Conservation (phyloP, 345 rosid species). For the Citrus mangshanensis region DNA sequence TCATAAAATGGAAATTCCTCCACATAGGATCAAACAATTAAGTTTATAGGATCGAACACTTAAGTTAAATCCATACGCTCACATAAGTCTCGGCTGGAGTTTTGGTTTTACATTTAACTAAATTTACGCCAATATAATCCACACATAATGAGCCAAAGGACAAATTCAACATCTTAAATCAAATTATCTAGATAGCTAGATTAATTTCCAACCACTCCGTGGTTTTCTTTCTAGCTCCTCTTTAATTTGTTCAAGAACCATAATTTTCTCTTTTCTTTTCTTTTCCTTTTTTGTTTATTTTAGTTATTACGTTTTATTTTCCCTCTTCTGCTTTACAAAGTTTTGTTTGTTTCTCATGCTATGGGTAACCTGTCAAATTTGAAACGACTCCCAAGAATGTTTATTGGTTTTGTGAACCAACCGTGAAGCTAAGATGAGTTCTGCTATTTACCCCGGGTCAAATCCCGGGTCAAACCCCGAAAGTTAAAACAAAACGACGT, state of each 20-base stretch:
- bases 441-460: too few species aligned
- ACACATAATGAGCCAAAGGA: neutral
- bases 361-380: neutral
- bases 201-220: too few species aligned
- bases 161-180: neutral
- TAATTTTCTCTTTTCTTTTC: too few species aligned
- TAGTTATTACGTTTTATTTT: too few species aligned
- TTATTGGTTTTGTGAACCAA: too few species aligned
- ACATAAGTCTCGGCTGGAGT: neutral
- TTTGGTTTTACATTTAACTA: neutral
- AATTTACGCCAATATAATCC: neutral
- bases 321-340: too few species aligned
- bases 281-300: too few species aligned
- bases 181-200: neutral
- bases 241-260: neutral
- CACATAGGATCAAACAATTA: too few species aligned
- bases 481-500: too few species aligned
- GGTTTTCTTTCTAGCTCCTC: neutral
- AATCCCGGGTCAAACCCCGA: too few species aligned
- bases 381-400: neutral
- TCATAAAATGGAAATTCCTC: too few species aligned
- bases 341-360: neutral
- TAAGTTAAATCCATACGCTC: neutral
- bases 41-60: too few species aligned
- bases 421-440: neutral